Evolutionary conservation across 108 stramenopile genomes (phyloP), one percentile per base, ranked within the genome.

Genomic region (Cyclotella distinguenda): DNA sequence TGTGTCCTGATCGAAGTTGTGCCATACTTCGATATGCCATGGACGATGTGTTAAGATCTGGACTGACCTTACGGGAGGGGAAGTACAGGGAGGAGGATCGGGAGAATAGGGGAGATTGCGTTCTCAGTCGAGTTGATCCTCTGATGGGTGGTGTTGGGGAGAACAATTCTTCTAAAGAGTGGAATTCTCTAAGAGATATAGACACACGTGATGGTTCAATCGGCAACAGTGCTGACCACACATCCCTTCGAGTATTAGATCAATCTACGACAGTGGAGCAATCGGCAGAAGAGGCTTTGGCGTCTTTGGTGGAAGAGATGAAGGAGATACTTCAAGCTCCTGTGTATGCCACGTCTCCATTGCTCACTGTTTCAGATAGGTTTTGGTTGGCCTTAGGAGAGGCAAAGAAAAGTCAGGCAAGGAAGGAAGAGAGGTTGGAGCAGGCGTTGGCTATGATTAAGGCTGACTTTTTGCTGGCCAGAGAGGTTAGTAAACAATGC

Each of bases 21-120:
- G 91, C 88, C 54, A 93, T 93, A 63, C 55, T 93, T 22, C 39
- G 83, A 25, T 93, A 93, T 71, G 88, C 88, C 60, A 93, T 93
- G 91, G 91, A 93, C 54, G 88, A 93, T 72, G 91, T 93, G 0
- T 43, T 93, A 47, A 66, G 91, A 63, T 78, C 77, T 13, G 88
- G 91, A 38, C 42, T 87, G 26, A 60, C 78, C 19, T 75, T 85
- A 26, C 66, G 77, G 19, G 66, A 77, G 33, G 59, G 65, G 5
- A 56, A 57, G 16, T 69, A 74, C 21, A 63, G 63, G 18, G 58
- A 64, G 12, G 69, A 77, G 22, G 85, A 87, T 60, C 67, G 69
- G 10, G 61, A 59, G 44, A 81, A 87, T 47, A 73, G 88, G 15
- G 84, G 88, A 40, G 91, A 93, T 70, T 85, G 86, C 40, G 91